Evolutionary conservation across 495 filamentous ascomycete species (phyloP).

Genomic region (Hyaloscypha finlandica): DNA sequence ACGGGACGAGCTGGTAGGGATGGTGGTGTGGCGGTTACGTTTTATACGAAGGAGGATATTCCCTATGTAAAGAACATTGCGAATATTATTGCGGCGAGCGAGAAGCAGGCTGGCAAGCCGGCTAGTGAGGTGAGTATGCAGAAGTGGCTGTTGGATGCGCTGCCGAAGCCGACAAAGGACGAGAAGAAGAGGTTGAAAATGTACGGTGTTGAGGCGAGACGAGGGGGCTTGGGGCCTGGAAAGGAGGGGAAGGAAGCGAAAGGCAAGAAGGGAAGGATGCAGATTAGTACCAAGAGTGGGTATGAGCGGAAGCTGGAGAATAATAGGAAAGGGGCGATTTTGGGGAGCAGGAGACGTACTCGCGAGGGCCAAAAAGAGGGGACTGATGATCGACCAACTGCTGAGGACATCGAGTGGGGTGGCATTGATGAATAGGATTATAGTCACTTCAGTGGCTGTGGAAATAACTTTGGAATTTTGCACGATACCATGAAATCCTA

Average conservation of each 20-base stretch:
- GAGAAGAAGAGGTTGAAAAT: constrained; percentile 80
- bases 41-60: constrained; percentile 94
- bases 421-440: constrained; percentile 20
- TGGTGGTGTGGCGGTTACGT: constrained; percentile 89
- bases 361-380: constrained; percentile 52
- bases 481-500: no score
- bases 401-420: constrained; percentile 23
- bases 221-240: constrained; percentile 42
- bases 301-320: constrained; percentile 81
- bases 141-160: constrained; percentile 85
- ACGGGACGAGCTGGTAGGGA: constrained; percentile 86
- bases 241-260: constrained; percentile 40
- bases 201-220: constrained; percentile 76
- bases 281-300: constrained; percentile 91
- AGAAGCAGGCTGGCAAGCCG: constrained; percentile 61
- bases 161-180: constrained; percentile 81
- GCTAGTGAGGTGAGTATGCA: constrained; percentile 56
- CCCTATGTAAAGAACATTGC: constrained; percentile 88
- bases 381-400: constrained; percentile 51
- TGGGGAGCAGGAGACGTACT: constrained; percentile 59
- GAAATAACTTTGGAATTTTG: no score
- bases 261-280: constrained; percentile 35
- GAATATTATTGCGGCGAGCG: constrained; percentile 84
- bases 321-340: constrained; percentile 70
- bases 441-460: no score